Evolutionary conservation across 306 rosid species (phyloP).

Genomic region (Vigna unguiculata): DNA sequence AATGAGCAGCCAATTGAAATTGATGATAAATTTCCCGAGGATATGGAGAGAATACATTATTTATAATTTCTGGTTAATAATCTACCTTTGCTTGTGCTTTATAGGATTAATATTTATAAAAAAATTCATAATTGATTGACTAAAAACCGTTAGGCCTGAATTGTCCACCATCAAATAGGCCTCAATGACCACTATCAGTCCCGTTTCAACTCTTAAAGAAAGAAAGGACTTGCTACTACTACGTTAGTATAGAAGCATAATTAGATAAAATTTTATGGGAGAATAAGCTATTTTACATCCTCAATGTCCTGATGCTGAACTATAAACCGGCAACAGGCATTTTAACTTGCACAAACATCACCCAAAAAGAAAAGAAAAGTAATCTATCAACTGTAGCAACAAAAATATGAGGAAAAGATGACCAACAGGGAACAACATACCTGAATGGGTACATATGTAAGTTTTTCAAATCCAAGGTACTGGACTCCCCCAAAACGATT

Average conservation of each 20-base stretch:
- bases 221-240: slow-evolving; percentile 14
- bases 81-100: not conserved
- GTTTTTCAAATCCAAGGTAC: slow-evolving; percentile 90
- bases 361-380: not conserved
- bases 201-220: not conserved
- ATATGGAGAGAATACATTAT: slow-evolving; percentile 1
- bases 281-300: slow-evolving; percentile 14
- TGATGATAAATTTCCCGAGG: not conserved
- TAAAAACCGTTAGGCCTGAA: slow-evolving; percentile 6
- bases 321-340: not conserved
- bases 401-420: not conserved
- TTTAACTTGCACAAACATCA: not conserved
- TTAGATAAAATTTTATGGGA: slow-evolving; percentile 12
- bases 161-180: slow-evolving; percentile 3
- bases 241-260: slow-evolving; percentile 26
- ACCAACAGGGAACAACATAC: slow-evolving; percentile 50
- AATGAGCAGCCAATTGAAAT: slow-evolving; percentile 9
- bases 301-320: slow-evolving; percentile 32
- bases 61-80: not conserved
- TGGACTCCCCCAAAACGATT: slow-evolving; percentile 83
- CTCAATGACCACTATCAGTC: not conserved
- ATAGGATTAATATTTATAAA: slow-evolving; percentile 6
- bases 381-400: not conserved
- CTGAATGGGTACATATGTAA: slow-evolving; percentile 92
- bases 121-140: not conserved